Conservation (phyloP, 192 early-diverging fungal species). For the Mortierella antarctica region DNA sequence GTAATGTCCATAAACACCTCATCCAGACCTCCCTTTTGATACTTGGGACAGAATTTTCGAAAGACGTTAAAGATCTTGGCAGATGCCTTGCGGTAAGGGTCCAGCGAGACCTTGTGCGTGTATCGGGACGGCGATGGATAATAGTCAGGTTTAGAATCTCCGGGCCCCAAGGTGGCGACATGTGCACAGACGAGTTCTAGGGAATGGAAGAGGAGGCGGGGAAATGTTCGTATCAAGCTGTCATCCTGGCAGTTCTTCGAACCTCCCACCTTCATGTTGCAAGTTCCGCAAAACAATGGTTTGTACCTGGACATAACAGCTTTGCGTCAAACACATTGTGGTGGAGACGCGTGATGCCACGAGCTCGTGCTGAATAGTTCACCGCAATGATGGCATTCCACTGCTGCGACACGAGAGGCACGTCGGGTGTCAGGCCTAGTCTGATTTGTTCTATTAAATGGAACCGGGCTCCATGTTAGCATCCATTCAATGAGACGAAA, state of each 20-base stretch:
- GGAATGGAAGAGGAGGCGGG: background rate
- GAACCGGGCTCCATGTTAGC: background rate
- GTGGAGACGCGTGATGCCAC: constrained; percentile 78
- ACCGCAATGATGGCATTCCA: constrained; percentile 90
- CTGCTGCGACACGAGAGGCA: constrained; percentile 90
- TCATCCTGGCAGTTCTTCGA: background rate
- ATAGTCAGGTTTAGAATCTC: constrained; percentile 74
- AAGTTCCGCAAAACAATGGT: background rate
- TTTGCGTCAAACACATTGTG: constrained; percentile 62
- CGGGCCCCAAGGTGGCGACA: constrained; percentile 82
- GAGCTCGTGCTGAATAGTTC: constrained; percentile 86
- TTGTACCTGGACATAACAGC: constrained; percentile 59
- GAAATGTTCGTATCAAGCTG: background rate
- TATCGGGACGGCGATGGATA: constrained; percentile 69
- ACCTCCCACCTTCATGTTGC: background rate
- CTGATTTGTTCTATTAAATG: constrained; percentile 70
- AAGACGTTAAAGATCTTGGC: constrained; percentile 80
- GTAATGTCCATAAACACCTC: constrained; percentile 93
- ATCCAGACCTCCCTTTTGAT: constrained; percentile 84
- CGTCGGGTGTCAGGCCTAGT: constrained; percentile 69
- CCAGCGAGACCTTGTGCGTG: constrained; percentile 92
- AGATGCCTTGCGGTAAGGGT: constrained; percentile 82
- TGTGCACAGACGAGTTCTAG: constrained; percentile 81
- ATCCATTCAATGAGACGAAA: background rate
- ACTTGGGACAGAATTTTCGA: constrained; percentile 61